phyloP scores from a whole-genome alignment of 1,284 basidiomycete genomes.

The Cryptococcus sp. region DNA sequence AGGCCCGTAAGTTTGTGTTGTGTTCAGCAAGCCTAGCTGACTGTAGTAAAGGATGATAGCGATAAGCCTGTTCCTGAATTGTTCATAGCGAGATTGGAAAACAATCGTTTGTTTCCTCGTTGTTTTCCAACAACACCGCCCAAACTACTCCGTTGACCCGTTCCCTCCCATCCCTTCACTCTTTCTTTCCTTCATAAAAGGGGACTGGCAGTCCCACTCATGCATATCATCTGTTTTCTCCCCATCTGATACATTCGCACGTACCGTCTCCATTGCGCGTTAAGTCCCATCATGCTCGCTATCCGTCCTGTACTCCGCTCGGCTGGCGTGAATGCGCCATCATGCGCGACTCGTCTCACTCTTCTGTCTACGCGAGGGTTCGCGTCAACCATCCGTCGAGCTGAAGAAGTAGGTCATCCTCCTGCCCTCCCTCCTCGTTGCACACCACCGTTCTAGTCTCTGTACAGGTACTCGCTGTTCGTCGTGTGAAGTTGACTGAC shows the following conservation, averaged over 20 bases:
- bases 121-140: conserved; percentile 2
- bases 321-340: conserved; percentile 10
- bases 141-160: background rate
- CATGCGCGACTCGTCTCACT: background rate
- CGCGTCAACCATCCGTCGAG: conserved; percentile 14
- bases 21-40: too few species aligned
- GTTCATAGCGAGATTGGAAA: too few species aligned
- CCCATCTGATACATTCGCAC: background rate
- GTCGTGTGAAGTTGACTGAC: background rate
- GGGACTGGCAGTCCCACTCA: background rate
- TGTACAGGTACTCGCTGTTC: too few species aligned
- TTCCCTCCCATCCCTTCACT: too few species aligned
- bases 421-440: too few species aligned
- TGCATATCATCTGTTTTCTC: background rate
- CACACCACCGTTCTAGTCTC: too few species aligned
- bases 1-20: too few species aligned
- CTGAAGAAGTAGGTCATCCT: conserved; percentile 21
- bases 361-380: conserved; percentile 18
- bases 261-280: background rate
- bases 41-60: too few species aligned
- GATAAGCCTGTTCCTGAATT: too few species aligned
- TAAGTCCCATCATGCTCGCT: conserved; percentile 13
- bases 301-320: conserved; percentile 16
- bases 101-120: background rate
- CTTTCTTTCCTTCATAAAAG: conserved; percentile 3